Evolutionary conservation across 257 asterid species (phyloP), one percentile per base, ranked within the genome.

Genomic region (Linderniella brevidens): DNA sequence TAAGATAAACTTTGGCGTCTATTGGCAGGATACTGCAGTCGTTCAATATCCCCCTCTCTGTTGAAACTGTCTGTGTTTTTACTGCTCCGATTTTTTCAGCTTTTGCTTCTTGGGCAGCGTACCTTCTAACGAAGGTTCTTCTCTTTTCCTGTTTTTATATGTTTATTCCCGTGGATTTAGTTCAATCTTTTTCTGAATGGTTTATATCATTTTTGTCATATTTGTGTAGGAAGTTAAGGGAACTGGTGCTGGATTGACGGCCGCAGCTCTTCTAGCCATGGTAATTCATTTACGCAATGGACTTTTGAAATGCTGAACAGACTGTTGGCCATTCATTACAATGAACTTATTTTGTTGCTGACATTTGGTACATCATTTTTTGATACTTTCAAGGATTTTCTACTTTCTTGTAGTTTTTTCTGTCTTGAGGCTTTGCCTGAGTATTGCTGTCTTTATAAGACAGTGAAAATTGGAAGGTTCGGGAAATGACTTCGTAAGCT

Each of bases 41-140:
- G 32, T 54, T 90, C 56, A 90, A 90, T 55, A 70, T 90, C 61
- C 99, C 96, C 37, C 85, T 90, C 16, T 81, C 99, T 1, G 99
- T 90, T 73, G 99, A 90, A 70, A 90, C 96, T 61, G 96, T 90
- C 17, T 90, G 99, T 58, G 99, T 90, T 41, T 90, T 90, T 65
- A 90, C 96, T 9, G 99, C 99, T 37, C 99, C 99, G 37, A 66
- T 82, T 58, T 90, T 90, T 78, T 90, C 99, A 8, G 96, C 99
- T 14, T 79, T 90, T 72, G 99, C 99, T 71, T 68, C 99, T 29
- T 90, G 99, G 99, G 93, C 99, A 12, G 70, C 96, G 20, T 90
- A 75, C 70, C 96, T 90, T 60, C 68, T 90, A 56, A 90, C 99
- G 44, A 90, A 85, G 99, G 99, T 90, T 74, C 61, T 55, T 13